Percentiles rank a stretch among this genome's conserved stretches.
These are phyloP conservation scores for Cyclotella atomus DNA, from an alignment of 108 stramenopile species.

Conservation along the genomic window DNA sequence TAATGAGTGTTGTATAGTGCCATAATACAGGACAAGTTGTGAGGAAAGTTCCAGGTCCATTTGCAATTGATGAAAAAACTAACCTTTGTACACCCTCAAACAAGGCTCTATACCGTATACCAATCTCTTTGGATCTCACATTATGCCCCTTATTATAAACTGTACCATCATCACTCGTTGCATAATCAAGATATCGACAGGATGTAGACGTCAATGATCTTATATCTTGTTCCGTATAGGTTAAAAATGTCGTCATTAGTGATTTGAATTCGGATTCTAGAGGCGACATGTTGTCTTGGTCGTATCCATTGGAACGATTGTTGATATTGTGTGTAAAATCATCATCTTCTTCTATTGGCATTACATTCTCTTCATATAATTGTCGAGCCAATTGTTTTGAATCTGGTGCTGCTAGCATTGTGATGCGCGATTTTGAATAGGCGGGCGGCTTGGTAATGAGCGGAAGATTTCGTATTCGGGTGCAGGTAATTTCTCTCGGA, in stretches of 20 bases:
- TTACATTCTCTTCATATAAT: constrained; percentile 32
- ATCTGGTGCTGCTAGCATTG: not conserved
- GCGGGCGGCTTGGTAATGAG: not conserved
- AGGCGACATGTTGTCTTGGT: constrained; percentile 29
- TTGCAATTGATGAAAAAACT: not conserved
- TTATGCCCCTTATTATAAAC: constrained; percentile 5
- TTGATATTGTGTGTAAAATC: not conserved
- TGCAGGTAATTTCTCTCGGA: not conserved
- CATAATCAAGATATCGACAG: constrained; percentile 24
- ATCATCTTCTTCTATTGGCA: constrained; percentile 9
- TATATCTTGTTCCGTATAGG: constrained; percentile 46
- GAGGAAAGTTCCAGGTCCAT: not conserved
- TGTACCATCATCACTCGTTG: not conserved
- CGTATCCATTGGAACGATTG: constrained; percentile 15
- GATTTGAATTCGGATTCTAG: constrained; percentile 44
- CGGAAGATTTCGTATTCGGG: not conserved
- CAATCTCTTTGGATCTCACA: constrained; percentile 33
- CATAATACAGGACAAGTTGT: no score
- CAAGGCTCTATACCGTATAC: constrained; percentile 56
- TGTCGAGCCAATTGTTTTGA: constrained; percentile 33
- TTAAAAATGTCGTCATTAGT: constrained; percentile 32
- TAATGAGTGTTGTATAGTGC: no score
- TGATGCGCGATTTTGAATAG: not conserved
- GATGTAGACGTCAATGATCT: constrained; percentile 49
- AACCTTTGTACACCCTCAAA: constrained; percentile 66